phyloP scores from a whole-genome alignment of 129 eudicot species.

The Flaveria sonorensis region DNA sequence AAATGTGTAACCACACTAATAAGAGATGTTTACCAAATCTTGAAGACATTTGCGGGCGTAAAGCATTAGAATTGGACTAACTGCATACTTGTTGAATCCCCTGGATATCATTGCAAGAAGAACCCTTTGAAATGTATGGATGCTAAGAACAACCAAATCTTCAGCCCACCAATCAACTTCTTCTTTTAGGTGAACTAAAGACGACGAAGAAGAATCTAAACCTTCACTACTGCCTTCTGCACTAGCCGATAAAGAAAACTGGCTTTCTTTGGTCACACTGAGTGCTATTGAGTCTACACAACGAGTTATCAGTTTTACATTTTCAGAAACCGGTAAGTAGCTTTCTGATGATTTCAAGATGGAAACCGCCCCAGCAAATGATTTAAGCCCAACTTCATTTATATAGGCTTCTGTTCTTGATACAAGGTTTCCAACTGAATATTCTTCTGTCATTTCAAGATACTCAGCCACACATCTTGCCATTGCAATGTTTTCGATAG shows the following conservation, averaged over 20 bases:
- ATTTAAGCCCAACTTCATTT: slow-evolving; percentile 69
- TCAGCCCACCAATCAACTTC: slow-evolving; percentile 97
- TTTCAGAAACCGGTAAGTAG: slow-evolving; percentile 64
- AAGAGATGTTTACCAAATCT: slow-evolving; percentile 72
- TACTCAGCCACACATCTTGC: slow-evolving; percentile 85
- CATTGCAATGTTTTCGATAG: slow-evolving; percentile 68
- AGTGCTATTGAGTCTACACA: slow-evolving; percentile 79
- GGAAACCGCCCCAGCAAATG: slow-evolving; percentile 59
- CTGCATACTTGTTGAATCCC: slow-evolving; percentile 75
- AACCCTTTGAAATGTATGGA: slow-evolving; percentile 81
- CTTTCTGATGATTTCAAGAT: slow-evolving; percentile 64
- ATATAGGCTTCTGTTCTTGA: slow-evolving; percentile 74
- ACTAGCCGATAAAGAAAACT: slow-evolving; percentile 36
- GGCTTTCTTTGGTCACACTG: slow-evolving; percentile 68
- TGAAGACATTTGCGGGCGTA: slow-evolving; percentile 81
- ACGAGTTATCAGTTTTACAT: slow-evolving; percentile 67
- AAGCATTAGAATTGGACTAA: slow-evolving; percentile 79
- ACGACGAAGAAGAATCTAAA: slow-evolving; percentile 40
- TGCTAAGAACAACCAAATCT: slow-evolving; percentile 65
- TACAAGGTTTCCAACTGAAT: slow-evolving; percentile 66
- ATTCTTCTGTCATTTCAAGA: slow-evolving; percentile 94
- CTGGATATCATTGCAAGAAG: slow-evolving; percentile 86
- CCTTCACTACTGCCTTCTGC: slow-evolving; percentile 45
- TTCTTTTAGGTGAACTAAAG: slow-evolving; percentile 43
- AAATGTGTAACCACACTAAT: not conserved